Base-by-base conservation (phyloP, 441 rosid genomes). In the Adansonia rubrostipa region DNA sequence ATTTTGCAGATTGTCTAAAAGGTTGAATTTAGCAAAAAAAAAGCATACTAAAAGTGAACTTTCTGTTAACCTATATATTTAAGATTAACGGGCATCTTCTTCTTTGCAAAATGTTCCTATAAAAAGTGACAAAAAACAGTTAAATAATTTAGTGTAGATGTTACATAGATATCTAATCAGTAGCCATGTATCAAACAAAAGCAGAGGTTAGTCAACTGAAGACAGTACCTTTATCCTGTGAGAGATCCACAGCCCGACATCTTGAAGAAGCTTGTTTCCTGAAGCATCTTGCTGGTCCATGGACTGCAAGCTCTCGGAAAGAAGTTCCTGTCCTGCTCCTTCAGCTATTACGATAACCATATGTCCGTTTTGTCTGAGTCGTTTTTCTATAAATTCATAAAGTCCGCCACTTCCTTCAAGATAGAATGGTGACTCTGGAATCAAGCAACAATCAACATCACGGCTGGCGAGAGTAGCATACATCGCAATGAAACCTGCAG, bases 371-470 rank as follows among this genome's bases (percentile, higher is more conserved):
- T 90, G 95, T 82, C 87, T 90, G 53, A 93, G 92, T 60, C 89
- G 85, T 80, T 80, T 88, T 19, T 81, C 88, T 9, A 92, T 83
- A 82, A 77, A 92, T 85, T 93, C 91, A 62, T 80, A 85, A 56
- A 93, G 91, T 64, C 97, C 97, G 63, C 96, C 96, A 40, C 84
- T 79, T 61, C 97, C 96, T 80, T 93, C 98, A 17, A 93, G 92
- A 81, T 85, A 92, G 84, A 93, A 93, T 24, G 95, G 95, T 24
- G 95, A 93, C 87, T 92, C 96, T 1, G 98, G 98, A 82, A 93
- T 93, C 87, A 93, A 87, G 82, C 98, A 92, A 80, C 96, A 92
- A 81, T 93, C 98, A 40, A 93, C 98, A 74, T 93, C 98, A 65
- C 98, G 83, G 81, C 96, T 90, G 15, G 98, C 98, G 40, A 93